Evolutionary conservation across 164 flowering plant genomes (phyloP).

Genomic region (Tetrastigma voinierianum): DNA sequence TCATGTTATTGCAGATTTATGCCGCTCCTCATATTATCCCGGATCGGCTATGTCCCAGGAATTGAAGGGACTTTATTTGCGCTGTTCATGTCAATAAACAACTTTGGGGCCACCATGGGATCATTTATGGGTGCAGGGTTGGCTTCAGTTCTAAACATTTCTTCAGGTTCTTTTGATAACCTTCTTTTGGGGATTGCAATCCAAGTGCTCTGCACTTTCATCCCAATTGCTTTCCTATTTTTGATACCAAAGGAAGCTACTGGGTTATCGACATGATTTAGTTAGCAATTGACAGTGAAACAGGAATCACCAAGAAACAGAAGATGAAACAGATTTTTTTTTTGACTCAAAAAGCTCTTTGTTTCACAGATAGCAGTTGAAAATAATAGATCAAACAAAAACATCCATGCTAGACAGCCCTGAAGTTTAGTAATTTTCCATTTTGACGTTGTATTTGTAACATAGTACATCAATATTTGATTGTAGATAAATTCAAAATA

Average conservation of each 20-base stretch:
- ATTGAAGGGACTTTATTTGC: conserved; percentile 95
- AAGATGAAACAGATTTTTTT: too few relatives aligned
- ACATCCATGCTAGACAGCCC: too few relatives aligned
- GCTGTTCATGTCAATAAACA: conserved; percentile 93
- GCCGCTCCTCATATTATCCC: conserved; percentile 93
- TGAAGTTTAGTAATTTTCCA: too few relatives aligned
- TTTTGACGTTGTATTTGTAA: too few relatives aligned
- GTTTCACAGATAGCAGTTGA: too few relatives aligned
- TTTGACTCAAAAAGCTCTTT: too few relatives aligned
- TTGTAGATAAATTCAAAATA: too few relatives aligned
- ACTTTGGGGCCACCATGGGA: conserved; percentile 74
- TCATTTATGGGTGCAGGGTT: conserved; percentile 79
- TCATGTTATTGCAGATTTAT: conserved; percentile 65
- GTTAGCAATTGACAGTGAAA: not conserved
- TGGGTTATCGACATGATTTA: conserved; percentile 55
- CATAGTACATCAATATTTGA: too few relatives aligned
- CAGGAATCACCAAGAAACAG: too few relatives aligned
- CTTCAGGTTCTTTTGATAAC: conserved; percentile 81
- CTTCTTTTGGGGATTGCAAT: conserved; percentile 52
- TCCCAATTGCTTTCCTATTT: conserved; percentile 70
- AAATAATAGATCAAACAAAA: too few relatives aligned
- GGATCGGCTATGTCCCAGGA: conserved; percentile 95
- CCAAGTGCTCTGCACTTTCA: conserved; percentile 62
- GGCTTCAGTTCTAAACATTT: conserved; percentile 71
- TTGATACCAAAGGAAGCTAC: conserved; percentile 90